phyloP scores from a whole-genome alignment of 2,329 filamentous ascomycete species.

The Nemania diffusa region DNA sequence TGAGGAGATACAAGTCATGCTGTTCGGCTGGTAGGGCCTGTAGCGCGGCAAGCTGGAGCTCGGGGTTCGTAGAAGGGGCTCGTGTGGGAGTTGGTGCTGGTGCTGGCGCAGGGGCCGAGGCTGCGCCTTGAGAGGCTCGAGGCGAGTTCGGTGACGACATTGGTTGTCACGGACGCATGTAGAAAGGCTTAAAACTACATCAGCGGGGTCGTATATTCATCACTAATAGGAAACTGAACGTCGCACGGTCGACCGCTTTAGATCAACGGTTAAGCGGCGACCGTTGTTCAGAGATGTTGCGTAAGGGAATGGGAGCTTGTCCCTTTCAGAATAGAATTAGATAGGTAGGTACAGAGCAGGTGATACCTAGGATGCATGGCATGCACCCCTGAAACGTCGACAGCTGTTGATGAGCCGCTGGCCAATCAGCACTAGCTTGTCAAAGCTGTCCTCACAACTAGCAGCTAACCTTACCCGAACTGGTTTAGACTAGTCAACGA shows the following conservation, averaged over 20 bases:
- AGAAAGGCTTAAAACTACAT: slow-evolving; percentile 18
- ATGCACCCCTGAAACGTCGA: slow-evolving; percentile 28
- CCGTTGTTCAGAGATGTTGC: slow-evolving; percentile 6
- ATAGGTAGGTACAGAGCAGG: no score
- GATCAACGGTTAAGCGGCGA: neutral
- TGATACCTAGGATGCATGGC: no score
- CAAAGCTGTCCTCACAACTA: neutral
- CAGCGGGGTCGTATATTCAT: slow-evolving; percentile 22
- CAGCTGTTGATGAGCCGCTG: slow-evolving; percentile 17
- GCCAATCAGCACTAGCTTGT: slow-evolving; percentile 17
- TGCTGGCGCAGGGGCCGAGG: slow-evolving; percentile 45
- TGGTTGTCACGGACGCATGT: slow-evolving; percentile 29
- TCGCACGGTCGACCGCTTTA: neutral
- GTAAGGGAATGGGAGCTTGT: slow-evolving; percentile 12
- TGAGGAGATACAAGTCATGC: slow-evolving; percentile 93
- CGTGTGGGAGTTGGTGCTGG: slow-evolving; percentile 42
- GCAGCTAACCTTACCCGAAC: slow-evolving; percentile 4
- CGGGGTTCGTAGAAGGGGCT: slow-evolving; percentile 64
- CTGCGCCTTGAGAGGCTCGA: slow-evolving; percentile 50
- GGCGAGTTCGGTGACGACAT: slow-evolving; percentile 49
- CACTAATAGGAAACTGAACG: neutral
- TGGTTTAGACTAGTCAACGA: slow-evolving; percentile 13
- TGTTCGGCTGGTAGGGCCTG: slow-evolving; percentile 91
- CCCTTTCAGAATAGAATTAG: slow-evolving; percentile 8
- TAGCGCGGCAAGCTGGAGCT: slow-evolving; percentile 91